Evolutionary conservation across 805 yeast genomes (phyloP), one percentile per base, ranked within the genome.

Genomic region (Candida oleophila): DNA sequence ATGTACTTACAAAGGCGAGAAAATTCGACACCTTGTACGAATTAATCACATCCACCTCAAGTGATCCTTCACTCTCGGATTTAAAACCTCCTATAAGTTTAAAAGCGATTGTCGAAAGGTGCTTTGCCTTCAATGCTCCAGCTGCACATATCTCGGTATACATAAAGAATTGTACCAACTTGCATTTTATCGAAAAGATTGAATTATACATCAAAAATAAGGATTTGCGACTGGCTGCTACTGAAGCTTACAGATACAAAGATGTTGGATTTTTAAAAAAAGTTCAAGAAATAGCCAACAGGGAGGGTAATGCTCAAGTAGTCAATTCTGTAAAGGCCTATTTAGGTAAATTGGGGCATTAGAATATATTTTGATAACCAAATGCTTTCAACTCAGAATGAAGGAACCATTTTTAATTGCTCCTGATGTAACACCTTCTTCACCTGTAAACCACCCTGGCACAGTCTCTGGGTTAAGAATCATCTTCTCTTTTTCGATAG

Each of bases 361-460:
- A 38, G 19, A 3, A n/a, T n/a, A 11, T 7, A 25, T 25, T 7
- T 25, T 25, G 5, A 25, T 11, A 25, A 25, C 11, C 30, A 7
- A 5, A 5, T 5, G 11, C 11, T 7, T 25, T 25, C 11, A 25
- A 11, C 30, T 25, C 30, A 7, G 5, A 7, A 25, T 7, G 30
- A 25, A 25, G 30, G 30, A 25, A 2, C 62, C 62, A 43, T 64
- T 54, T 37, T 49, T 53, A 5, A 64, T 50, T 14, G 51, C 55
- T 0, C 90, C 90, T 33, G 77, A 68, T 36, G 66, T 64, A 1
- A 64, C 54, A 0, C 87, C 85, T 50, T 83, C 83, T 60, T 87
- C 89, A 2, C 95, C 96, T 3, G 91, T 81, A 28, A 88, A 61
- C 91, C 90, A 88, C 25, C 81, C 77, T 0, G 96, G 96, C 14